These are phyloP conservation scores for Leishmania martiniquensis DNA, from an alignment of 208 protist species.

Conservation along the genomic window DNA sequence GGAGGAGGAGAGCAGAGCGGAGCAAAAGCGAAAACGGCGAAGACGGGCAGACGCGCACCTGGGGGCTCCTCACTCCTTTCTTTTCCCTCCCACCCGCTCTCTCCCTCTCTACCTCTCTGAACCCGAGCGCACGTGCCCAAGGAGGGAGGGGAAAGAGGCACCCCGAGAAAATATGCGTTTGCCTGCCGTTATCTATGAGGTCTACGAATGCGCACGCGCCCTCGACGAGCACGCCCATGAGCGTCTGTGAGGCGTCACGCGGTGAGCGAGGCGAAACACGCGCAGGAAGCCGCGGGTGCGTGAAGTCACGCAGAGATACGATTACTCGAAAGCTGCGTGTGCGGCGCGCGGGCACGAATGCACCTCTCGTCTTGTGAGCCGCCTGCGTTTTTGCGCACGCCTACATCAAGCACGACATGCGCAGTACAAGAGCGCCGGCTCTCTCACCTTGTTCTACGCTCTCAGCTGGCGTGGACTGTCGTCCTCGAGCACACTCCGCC, in stretches of 20 bases:
- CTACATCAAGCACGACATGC: too few species aligned
- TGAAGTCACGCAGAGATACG: neutral
- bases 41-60: neutral
- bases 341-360: neutral
- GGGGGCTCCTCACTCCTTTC: neutral
- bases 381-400: neutral
- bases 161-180: neutral
- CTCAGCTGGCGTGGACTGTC: conserved; percentile 20
- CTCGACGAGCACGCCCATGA: neutral
- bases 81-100: too few species aligned
- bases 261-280: neutral
- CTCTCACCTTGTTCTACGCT: conserved; percentile 6
- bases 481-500: conserved; percentile 19
- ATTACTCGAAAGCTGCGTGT: neutral
- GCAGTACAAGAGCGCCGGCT: neutral
- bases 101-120: neutral
- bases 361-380: neutral
- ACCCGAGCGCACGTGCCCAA: neutral
- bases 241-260: neutral
- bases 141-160: neutral
- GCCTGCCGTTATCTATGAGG: neutral
- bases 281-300: neutral
- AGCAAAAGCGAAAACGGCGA: neutral
- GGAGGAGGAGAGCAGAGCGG: neutral
- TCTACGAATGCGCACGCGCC: neutral